phyloP scores from a whole-genome alignment of 495 filamentous ascomycete species.

The Platismatia glauca region DNA sequence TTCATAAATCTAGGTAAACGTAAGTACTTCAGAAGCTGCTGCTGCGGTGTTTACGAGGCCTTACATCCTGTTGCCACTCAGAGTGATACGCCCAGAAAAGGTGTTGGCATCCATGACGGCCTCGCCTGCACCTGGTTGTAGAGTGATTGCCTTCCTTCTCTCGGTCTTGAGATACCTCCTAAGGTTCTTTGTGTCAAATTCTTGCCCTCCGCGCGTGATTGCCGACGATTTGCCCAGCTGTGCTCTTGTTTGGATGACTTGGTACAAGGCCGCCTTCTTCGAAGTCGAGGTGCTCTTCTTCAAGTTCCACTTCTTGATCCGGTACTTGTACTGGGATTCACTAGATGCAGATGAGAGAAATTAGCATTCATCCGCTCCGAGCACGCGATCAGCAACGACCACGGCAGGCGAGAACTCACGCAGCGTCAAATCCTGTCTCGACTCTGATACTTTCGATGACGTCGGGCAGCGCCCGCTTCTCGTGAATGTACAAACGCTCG shows the following conservation, averaged over 20 bases:
- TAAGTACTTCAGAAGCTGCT: conserved; percentile 13
- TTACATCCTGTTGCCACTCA: conserved; percentile 26
- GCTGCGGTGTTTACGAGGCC: not conserved
- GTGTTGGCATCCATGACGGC: conserved; percentile 22
- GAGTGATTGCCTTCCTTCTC: conserved; percentile 15
- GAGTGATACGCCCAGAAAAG: conserved; percentile 19
- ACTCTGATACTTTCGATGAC: conserved; percentile 29
- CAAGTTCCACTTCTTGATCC: conserved; percentile 36
- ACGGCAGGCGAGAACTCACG: conserved; percentile 25
- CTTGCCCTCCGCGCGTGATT: conserved; percentile 21
- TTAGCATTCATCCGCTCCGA: conserved; percentile 3
- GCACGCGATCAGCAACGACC: conserved; percentile 1
- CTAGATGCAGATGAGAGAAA: conserved; percentile 19
- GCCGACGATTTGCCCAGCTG: conserved; percentile 24
- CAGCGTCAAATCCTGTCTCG: conserved; percentile 30
- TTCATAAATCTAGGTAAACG: conserved; percentile 25
- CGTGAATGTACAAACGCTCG: conserved; percentile 29
- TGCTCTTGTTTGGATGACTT: conserved; percentile 22
- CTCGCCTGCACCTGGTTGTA: conserved; percentile 11
- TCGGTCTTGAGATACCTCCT: conserved; percentile 29
- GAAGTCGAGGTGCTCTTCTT: conserved; percentile 28
- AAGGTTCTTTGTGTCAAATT: conserved; percentile 30
- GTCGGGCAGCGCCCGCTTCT: conserved; percentile 23
- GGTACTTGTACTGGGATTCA: conserved; percentile 34
- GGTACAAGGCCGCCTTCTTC: conserved; percentile 24